A percentile compares a stretch with the other conserved stretches of the same genome.
phyloP scores from a whole-genome alignment of 768 basidiomycete species.

The Ramaria rubella region DNA sequence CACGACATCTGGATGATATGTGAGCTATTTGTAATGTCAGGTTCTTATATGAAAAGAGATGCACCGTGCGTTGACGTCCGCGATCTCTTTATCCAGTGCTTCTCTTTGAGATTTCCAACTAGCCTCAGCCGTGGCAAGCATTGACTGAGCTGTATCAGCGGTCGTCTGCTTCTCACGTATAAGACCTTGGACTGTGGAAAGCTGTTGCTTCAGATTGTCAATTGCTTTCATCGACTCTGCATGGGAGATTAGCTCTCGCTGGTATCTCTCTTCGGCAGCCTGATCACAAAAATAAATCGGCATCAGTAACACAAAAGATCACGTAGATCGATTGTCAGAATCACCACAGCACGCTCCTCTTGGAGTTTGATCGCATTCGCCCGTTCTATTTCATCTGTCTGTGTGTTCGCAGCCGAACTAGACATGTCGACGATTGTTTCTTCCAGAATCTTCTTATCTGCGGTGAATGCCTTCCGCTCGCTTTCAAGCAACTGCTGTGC shows the following conservation, averaged over 20 bases:
- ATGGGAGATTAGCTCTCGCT: conserved; percentile 75
- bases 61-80: conserved; percentile 65
- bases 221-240: conserved; percentile 77
- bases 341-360: conserved; percentile 64
- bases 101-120: conserved; percentile 81
- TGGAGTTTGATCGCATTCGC: conserved; percentile 61
- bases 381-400: conserved; percentile 54
- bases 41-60: conserved; percentile 12
- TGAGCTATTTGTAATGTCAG: background rate
- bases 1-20: conserved; percentile 48
- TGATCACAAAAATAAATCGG: conserved; percentile 19
- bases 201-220: conserved; percentile 55
- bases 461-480: conserved; percentile 64
- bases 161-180: conserved; percentile 54
- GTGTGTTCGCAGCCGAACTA: conserved; percentile 61
- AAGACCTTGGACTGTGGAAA: conserved; percentile 43
- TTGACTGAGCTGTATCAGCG: conserved; percentile 70
- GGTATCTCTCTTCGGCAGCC: conserved; percentile 77
- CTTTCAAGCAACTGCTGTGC: conserved; percentile 59
- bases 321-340: background rate
- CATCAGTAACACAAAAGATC: background rate
- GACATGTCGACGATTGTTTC: conserved; percentile 77
- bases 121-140: conserved; percentile 59
- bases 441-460: conserved; percentile 77
- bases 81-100: conserved; percentile 68